Percentiles rank a stretch among this genome's conserved stretches.
Evolutionary conservation across 1,139 yeast species (phyloP).

Genomic region (Yamadazyma songkhlaensis): DNA sequence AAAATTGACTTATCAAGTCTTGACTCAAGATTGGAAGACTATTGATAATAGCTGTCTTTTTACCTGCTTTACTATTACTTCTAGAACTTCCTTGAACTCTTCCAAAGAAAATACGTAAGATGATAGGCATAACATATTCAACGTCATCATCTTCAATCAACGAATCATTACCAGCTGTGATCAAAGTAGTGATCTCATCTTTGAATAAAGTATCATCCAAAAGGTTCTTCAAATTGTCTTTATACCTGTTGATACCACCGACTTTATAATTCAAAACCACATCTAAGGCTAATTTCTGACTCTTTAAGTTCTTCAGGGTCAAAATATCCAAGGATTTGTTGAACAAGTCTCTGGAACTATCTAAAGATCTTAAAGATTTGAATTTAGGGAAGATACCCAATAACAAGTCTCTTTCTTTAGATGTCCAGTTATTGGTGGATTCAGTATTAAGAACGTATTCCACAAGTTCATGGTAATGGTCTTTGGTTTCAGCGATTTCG

Average conservation of each 20-base stretch:
- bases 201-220: conserved; percentile 81
- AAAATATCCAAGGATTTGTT: conserved; percentile 54
- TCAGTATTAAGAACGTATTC: conserved; percentile 47
- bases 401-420: conserved; percentile 60
- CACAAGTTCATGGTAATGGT: conserved; percentile 50
- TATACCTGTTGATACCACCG: conserved; percentile 59
- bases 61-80: conserved; percentile 69
- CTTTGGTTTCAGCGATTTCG: conserved; percentile 54
- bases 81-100: conserved; percentile 62
- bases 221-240: conserved; percentile 69
- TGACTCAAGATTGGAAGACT: conserved; percentile 63
- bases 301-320: conserved; percentile 57
- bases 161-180: conserved; percentile 49
- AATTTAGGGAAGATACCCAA: conserved; percentile 65
- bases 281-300: conserved; percentile 72
- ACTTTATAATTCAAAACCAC: conserved; percentile 69
- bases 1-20: conserved; percentile 54
- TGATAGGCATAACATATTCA: conserved; percentile 60
- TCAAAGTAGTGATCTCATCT: conserved; percentile 73
- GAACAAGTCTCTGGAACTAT: conserved; percentile 51
- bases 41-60: conserved; percentile 74
- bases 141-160: conserved; percentile 62
- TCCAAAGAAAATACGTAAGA: conserved; percentile 81
- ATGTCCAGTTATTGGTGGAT: conserved; percentile 42
- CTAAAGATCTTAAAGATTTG: conserved; percentile 56